These are phyloP conservation scores for Lachnellula subtilissima DNA, from an alignment of 2,329 filamentous ascomycete species.

Conservation along the genomic window DNA sequence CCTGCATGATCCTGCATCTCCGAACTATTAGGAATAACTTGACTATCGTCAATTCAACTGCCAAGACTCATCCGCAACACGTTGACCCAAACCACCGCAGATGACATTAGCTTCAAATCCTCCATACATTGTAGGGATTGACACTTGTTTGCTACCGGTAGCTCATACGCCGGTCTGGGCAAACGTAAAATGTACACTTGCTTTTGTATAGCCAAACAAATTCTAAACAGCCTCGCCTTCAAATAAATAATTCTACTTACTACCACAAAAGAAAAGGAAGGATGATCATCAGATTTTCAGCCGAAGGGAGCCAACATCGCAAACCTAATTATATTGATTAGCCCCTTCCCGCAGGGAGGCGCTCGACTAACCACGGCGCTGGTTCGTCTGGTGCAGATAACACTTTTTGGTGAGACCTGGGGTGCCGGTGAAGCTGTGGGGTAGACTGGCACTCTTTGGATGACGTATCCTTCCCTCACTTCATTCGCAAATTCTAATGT, in stretches of 20 bases:
- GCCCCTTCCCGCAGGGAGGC: too few species aligned
- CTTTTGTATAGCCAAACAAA: background rate
- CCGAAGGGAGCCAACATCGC: background rate
- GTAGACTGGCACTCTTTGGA: too few species aligned
- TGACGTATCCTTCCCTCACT: background rate
- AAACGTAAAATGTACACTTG: background rate
- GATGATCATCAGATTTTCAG: background rate
- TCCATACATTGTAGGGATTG: background rate
- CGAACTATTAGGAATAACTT: background rate
- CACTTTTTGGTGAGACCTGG: constrained; percentile 7
- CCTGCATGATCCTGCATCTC: background rate
- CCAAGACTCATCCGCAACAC: background rate
- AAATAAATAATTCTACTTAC: background rate
- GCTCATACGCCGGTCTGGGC: background rate
- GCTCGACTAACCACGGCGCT: too few species aligned
- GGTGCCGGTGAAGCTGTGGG: background rate
- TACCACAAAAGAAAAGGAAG: background rate
- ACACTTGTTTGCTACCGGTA: background rate
- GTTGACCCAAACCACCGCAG: background rate
- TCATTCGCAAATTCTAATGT: background rate
- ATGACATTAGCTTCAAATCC: background rate
- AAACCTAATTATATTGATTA: too few species aligned
- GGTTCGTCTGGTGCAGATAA: too few species aligned
- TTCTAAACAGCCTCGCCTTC: background rate
- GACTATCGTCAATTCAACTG: background rate